Base-by-base conservation (phyloP, 177 flowering plant genomes). In the Vitis hybrid region DNA sequence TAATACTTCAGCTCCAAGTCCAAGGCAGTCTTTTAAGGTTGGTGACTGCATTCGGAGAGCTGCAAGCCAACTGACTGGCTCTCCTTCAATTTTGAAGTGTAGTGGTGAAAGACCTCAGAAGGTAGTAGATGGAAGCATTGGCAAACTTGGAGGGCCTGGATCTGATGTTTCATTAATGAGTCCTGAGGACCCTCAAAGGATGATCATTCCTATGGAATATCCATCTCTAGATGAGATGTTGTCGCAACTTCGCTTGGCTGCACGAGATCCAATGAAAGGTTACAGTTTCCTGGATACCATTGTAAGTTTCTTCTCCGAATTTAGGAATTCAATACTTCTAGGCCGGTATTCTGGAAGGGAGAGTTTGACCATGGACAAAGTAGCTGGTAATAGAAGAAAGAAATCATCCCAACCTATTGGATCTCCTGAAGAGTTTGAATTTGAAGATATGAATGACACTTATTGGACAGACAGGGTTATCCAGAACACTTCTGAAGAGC, bases 381-480 rank as follows among this genome's bases (percentile, higher is more conserved):
- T 50, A 15, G 72, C 73, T 57, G 81, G 70, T 64, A 82, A 79
- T 21, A 82, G 87, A 61, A 77, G 79, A 77, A 82, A 59, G 68
- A 76, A 76, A 55, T 4, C 75, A 8, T 63, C 80, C 11, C 61
- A 62, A 30, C 32, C 76, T 66, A 54, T 56, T 62, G 82, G 77
- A 14, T 72, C 72, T 65, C 64, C 87, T 21, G 78, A 76, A 74
- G 70, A 80, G 60, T 84, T 80, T 72, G 83, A 81, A 71, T 81
- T 81, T 65, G 84, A 81, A 67, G 85, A 81, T 66, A 81, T 81
- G 81, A 80, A 64, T 70, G 87, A 84, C 70, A 78, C 87, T 49
- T 84, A 84, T 45, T 84, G 85, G 87, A 80, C 82, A 58, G 85
- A 82, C 75, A 79, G 80, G 74, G 78, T 84, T 19, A 72, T 84